These are phyloP conservation scores for Tolypocladium ophioglossoides DNA, from an alignment of 2,329 filamentous ascomycete species.

Conservation along the genomic window DNA sequence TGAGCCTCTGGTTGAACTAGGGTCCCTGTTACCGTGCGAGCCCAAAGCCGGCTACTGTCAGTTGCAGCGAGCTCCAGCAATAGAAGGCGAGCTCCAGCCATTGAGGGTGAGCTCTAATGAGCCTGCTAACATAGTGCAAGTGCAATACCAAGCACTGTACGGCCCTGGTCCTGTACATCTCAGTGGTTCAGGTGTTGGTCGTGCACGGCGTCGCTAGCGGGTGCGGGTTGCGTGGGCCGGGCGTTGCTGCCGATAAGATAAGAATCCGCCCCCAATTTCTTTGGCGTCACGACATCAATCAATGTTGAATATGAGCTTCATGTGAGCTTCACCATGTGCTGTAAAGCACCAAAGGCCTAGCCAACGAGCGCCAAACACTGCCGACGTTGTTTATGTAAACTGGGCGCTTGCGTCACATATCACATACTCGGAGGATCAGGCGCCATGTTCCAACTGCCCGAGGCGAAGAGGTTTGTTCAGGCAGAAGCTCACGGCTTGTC, in stretches of 20 bases:
- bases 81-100: too few relatives aligned
- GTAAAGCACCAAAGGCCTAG: background rate
- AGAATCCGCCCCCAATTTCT: background rate
- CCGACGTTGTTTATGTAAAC: background rate
- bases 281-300: background rate
- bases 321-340: background rate
- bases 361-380: background rate
- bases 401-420: background rate
- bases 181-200: too few relatives aligned
- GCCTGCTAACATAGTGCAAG: too few relatives aligned
- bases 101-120: too few relatives aligned
- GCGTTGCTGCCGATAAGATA: background rate
- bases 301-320: background rate
- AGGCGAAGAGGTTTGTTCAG: slow-evolving; percentile 19
- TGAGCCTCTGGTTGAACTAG: too few relatives aligned
- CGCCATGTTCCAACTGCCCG: slow-evolving; percentile 18
- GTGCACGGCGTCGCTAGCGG: background rate
- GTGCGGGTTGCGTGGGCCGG: background rate
- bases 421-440: background rate
- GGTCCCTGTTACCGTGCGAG: too few relatives aligned
- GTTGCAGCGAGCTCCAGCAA: too few relatives aligned
- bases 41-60: too few relatives aligned
- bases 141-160: too few relatives aligned
- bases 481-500: background rate
- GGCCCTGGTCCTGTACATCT: too few relatives aligned